Conservation (phyloP, 2,329 filamentous ascomycete genomes). For the Ophiostoma sp. region DNA sequence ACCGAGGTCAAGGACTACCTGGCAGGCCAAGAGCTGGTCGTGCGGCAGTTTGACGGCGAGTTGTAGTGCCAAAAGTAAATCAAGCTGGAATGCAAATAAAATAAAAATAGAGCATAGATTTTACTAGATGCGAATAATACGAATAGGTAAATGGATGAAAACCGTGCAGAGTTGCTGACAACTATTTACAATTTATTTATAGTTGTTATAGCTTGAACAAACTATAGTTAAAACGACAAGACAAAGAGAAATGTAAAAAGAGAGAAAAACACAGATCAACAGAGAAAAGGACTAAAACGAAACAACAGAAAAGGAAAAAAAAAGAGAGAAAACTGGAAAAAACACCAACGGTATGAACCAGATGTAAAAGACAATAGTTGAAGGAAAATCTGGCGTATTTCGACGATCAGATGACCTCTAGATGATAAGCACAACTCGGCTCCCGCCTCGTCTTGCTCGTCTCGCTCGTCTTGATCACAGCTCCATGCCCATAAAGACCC, state of each 20-base stretch:
- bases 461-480: slow-evolving; percentile 44
- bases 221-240: too few species aligned
- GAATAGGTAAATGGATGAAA: too few species aligned
- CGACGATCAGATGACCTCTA: background rate
- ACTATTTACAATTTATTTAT: background rate
- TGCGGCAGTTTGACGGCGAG: slow-evolving; percentile 70
- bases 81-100: background rate
- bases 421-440: background rate
- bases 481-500: slow-evolving; percentile 88
- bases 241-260: too few species aligned
- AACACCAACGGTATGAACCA: slow-evolving; percentile 19
- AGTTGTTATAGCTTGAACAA: background rate
- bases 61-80: slow-evolving; percentile 29
- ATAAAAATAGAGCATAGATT: slow-evolving; percentile 13
- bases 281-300: too few species aligned
- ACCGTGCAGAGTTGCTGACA: background rate
- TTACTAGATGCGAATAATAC: too few species aligned
- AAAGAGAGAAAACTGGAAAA: background rate
- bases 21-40: slow-evolving; percentile 62
- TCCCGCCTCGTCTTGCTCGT: background rate
- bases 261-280: too few species aligned
- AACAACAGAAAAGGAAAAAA: too few species aligned
- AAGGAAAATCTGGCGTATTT: background rate
- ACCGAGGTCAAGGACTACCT: slow-evolving; percentile 87
- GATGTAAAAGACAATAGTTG: background rate